Evolutionary conservation across 1,284 basidiomycete genomes (phyloP).

Genomic region (Tylopilus orsonianus): DNA sequence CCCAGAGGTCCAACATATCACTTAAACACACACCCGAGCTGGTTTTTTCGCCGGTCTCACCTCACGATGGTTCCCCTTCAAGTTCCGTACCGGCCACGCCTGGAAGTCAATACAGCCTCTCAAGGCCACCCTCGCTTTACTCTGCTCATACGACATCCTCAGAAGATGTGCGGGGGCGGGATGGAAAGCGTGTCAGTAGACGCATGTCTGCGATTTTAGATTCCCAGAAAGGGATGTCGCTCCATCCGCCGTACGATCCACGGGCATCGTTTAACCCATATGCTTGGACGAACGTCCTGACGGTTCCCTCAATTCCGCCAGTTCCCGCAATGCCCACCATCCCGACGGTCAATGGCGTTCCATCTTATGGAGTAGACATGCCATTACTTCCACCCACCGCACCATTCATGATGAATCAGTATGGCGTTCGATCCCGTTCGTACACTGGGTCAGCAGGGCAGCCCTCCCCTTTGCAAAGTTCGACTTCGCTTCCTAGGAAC

Average conservation of each 20-base stretch:
- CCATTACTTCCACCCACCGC: conserved; percentile 71
- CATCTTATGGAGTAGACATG: conserved; percentile 48
- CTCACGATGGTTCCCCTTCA: conserved; percentile 41
- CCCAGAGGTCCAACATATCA: conserved; percentile 37
- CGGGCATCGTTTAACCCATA: conserved; percentile 40
- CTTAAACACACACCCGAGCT: conserved; percentile 47
- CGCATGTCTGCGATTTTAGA: conserved; percentile 48
- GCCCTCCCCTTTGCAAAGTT: conserved; percentile 22
- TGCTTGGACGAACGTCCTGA: conserved; percentile 31
- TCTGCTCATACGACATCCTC: conserved; percentile 50
- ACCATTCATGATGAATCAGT: conserved; percentile 71
- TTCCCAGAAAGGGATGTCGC: conserved; percentile 34
- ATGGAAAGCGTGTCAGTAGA: conserved; percentile 38
- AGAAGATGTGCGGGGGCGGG: conserved; percentile 50
- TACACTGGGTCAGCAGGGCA: conserved; percentile 24
- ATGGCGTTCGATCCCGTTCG: conserved; percentile 30
- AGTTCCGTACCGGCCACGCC: conserved; percentile 44
- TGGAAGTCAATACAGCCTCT: conserved; percentile 36
- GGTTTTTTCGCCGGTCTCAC: conserved; percentile 30
- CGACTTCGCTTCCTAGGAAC: conserved; percentile 20
- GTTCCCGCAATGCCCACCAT: conserved; percentile 30
- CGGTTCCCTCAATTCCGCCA: conserved; percentile 28
- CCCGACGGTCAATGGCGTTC: conserved; percentile 33
- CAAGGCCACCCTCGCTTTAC: conserved; percentile 53
- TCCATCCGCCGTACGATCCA: conserved; percentile 36